Conservation (phyloP, 1,284 basidiomycete species). For the Pseudozyma tsukubaensis region DNA sequence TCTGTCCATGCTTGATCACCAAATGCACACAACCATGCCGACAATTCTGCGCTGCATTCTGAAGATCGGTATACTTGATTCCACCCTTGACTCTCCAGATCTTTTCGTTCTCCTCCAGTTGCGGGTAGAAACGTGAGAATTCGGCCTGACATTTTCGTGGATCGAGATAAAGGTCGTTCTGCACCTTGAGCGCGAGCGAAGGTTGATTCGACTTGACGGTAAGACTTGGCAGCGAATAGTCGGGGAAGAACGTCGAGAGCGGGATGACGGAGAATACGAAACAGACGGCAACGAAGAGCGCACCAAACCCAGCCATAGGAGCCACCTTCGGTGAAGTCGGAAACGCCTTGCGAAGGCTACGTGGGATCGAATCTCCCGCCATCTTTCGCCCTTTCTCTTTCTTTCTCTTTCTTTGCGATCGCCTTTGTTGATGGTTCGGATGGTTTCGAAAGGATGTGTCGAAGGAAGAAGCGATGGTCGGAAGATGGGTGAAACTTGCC, state of each 20-base stretch:
- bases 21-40: conserved; percentile 40
- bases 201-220: not conserved
- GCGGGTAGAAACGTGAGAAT: conserved; percentile 52
- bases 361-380: not conserved
- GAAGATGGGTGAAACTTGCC: too few species aligned
- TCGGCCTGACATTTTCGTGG: conserved; percentile 36
- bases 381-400: not conserved
- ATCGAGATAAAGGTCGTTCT: conserved; percentile 16
- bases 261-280: conserved; percentile 36
- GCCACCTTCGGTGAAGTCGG: conserved; percentile 10
- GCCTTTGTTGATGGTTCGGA: too few species aligned
- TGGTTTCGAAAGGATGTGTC: too few species aligned
- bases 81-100: conserved; percentile 47
- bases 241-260: conserved; percentile 19
- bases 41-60: conserved; percentile 33
- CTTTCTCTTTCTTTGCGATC: too few species aligned
- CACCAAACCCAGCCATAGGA: conserved; percentile 35
- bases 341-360: not conserved
- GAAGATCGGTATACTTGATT: conserved; percentile 23
- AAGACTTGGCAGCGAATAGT: conserved; percentile 2
- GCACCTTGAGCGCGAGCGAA: conserved; percentile 1
- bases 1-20: conserved; percentile 46
- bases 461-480: too few species aligned
- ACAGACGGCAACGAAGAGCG: conserved; percentile 32
- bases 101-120: conserved; percentile 24